Conservation (phyloP, 2,329 filamentous ascomycete species). For the Diaporthe sp. region DNA sequence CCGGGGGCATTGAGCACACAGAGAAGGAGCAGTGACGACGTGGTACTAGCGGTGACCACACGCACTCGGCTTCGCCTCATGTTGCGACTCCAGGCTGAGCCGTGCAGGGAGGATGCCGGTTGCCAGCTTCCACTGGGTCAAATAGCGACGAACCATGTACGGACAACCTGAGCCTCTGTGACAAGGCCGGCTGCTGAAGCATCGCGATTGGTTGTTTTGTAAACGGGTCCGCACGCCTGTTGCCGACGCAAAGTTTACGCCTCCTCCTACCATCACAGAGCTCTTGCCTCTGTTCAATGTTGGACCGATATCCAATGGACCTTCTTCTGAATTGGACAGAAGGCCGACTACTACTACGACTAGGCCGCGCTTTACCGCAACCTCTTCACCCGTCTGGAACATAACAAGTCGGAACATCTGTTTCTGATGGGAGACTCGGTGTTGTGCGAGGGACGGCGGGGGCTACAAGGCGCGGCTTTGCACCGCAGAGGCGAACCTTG, state of each 20-base stretch:
- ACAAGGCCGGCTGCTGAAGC: conserved; percentile 14
- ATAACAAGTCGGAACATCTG: conserved; percentile 1
- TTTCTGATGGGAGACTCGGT: neutral
- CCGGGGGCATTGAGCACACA: conserved; percentile 5
- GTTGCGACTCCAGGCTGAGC: conserved; percentile 21
- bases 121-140: neutral
- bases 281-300: neutral
- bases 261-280: neutral
- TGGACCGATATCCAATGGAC: neutral
- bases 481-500: neutral
- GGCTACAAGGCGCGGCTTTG: neutral
- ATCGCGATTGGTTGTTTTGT: conserved; percentile 28
- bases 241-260: conserved; percentile 14
- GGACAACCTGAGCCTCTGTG: conserved; percentile 14
- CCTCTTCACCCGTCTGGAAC: neutral
- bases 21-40: conserved; percentile 21
- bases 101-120: conserved; percentile 37
- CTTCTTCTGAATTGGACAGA: neutral
- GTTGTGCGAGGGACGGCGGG: neutral
- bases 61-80: conserved; percentile 16
- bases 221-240: conserved; percentile 21
- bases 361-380: neutral
- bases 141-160: conserved; percentile 28
- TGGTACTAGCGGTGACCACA: conserved; percentile 29
- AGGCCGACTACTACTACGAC: neutral